Base-by-base conservation (phyloP, 1,284 basidiomycete species). In the Papiliotrema terrestris region DNA sequence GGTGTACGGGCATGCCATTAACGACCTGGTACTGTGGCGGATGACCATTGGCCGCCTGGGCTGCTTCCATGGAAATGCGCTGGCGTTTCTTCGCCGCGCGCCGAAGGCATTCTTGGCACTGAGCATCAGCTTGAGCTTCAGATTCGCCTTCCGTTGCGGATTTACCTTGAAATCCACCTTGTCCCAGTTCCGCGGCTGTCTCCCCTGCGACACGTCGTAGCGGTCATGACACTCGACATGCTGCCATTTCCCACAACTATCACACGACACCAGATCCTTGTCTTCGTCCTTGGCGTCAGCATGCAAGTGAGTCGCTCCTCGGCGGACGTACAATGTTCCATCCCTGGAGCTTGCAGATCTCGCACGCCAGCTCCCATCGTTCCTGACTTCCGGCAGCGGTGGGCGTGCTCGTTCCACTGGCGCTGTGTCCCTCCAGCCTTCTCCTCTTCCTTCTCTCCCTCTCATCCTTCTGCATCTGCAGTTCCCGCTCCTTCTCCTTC, bases 211-310 rank as follows among this genome's bases (percentile, higher is more conserved):
- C 5, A 56, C 52, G 57, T 77, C 76, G 11, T 57, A 57, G 23
- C 60, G 59, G 55, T 78, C 72, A 52, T 76, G 74, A 55, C 76
- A 78, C 38, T 65, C 67, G 26, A 69, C 67, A 59, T 77, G 76
- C 51, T 78, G 75, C 81, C 81, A 81, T 26, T 78, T 69, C 11
- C 77, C 76, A 60, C 81, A 82, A 32, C 74, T 69, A 56, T 82
- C 81, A 58, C 81, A 82, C 39, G 72, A 78, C 13, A 80, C 79
- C 32, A 80, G 66, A 54, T 79, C 76, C 3, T 69, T 55, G 41
- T 77, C 77, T 29, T 79, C 78, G 59, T 79, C 78, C 70, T 77
- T 45, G 19, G 43, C 45, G 23, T 52, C 32, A 45, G 44, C 41
- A 5, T 5, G 11, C 29, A 11, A 6, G 29, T 11, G 11, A 46